Conservation (phyloP, 73 alveolate species). For the Tetrahymena elliotti region DNA sequence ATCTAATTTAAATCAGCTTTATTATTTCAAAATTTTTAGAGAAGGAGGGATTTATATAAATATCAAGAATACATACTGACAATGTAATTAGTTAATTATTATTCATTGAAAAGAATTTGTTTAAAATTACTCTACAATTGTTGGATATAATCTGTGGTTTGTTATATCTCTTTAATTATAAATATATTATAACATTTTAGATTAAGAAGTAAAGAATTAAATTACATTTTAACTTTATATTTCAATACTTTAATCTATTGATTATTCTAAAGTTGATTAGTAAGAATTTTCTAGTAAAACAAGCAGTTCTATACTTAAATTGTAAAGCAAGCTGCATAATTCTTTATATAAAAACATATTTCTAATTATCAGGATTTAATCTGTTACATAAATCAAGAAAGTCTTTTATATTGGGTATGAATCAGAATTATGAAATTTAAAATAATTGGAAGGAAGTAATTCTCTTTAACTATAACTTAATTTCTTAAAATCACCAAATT, state of each 20-base stretch:
- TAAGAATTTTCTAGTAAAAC: background rate
- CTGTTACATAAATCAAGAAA: background rate
- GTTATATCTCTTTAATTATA: background rate
- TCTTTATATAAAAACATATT: background rate
- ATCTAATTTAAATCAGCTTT: background rate
- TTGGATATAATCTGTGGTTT: background rate
- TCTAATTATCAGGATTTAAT: background rate
- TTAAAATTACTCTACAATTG: background rate
- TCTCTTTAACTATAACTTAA: background rate
- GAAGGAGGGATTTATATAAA: background rate
- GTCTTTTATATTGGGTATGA: background rate
- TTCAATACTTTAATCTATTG: background rate
- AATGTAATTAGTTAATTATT: background rate
- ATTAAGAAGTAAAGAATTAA: background rate
- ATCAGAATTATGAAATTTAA: background rate
- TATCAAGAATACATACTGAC: background rate
- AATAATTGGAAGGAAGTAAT: background rate
- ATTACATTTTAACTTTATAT: background rate
- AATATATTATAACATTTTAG: background rate
- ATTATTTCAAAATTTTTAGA: background rate
- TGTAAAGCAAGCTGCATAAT: background rate
- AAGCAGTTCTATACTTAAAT: background rate
- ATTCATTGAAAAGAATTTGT: background rate
- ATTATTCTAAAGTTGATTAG: background rate
- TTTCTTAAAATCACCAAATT: background rate